phyloP scores from a whole-genome alignment of 2,329 filamentous ascomycete species.

The Aspergillus puulaauensis region DNA sequence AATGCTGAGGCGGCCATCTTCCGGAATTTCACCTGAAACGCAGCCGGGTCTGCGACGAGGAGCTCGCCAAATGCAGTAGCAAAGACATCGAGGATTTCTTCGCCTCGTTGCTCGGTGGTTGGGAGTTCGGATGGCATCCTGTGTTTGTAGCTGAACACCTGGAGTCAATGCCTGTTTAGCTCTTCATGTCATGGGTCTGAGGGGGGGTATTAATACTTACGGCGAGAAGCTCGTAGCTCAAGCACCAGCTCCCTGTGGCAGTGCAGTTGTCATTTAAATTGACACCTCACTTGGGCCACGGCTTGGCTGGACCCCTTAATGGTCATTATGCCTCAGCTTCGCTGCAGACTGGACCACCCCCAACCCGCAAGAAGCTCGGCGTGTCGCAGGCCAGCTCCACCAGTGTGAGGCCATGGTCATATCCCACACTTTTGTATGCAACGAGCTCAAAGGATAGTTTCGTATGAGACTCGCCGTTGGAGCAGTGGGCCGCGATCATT shows the following conservation, averaged over 20 bases:
- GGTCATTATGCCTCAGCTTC: neutral
- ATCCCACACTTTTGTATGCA: neutral
- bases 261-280: neutral
- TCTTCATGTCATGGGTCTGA: neutral
- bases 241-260: neutral
- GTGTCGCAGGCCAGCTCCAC: neutral
- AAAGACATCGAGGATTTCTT: constrained; percentile 20
- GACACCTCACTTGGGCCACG: neutral
- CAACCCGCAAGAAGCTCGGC: neutral
- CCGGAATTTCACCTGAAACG: constrained; percentile 17
- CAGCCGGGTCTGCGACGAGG: constrained; percentile 9
- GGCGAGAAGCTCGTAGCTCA: neutral
- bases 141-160: neutral
- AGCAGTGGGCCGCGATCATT: too few relatives aligned
- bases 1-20: constrained; percentile 22
- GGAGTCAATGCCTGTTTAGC: neutral
- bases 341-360: neutral
- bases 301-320: neutral
- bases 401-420: neutral
- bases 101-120: constrained; percentile 13
- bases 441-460: too few relatives aligned
- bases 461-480: too few relatives aligned
- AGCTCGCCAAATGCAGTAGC: constrained; percentile 15
- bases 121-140: neutral
- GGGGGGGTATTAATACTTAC: neutral